Percentiles rank a stretch among this genome's conserved stretches.
Conservation (phyloP, 2,329 filamentous ascomycete genomes). For the Venturiaceae sp. region DNA sequence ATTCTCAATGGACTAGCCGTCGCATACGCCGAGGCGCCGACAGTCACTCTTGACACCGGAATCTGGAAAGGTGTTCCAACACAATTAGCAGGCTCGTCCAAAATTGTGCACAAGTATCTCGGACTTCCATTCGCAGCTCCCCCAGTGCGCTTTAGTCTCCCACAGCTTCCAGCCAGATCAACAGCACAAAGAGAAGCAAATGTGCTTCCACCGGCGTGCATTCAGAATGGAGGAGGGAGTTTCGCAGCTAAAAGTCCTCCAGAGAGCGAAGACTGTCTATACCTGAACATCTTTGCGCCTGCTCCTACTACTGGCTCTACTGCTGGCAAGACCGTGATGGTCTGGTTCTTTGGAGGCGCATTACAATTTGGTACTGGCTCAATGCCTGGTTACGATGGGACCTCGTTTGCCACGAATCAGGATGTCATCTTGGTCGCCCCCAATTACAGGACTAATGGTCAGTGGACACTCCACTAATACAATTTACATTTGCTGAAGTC, state of each 20-base stretch:
- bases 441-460: slow-evolving; percentile 21
- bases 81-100: background rate
- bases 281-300: slow-evolving; percentile 5
- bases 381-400: slow-evolving; percentile 23
- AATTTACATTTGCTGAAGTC: background rate
- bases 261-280: slow-evolving; percentile 8
- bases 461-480: background rate
- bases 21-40: background rate
- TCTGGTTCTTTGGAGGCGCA: slow-evolving; percentile 6
- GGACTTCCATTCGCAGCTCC: slow-evolving; percentile 7
- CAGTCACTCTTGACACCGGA: background rate
- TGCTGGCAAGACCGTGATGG: slow-evolving; percentile 5
- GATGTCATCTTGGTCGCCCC: slow-evolving; percentile 25
- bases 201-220: background rate
- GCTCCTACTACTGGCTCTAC: background rate
- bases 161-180: background rate
- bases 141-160: background rate
- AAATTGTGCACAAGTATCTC: slow-evolving; percentile 7
- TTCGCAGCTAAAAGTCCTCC: background rate
- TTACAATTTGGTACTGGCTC: slow-evolving; percentile 17
- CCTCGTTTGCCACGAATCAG: slow-evolving; percentile 25
- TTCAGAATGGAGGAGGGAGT: background rate
- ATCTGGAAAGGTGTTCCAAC: background rate
- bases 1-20: no score
- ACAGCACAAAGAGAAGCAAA: background rate